phyloP scores from a whole-genome alignment of 345 rosid genomes.

The Cardamine chenopodiifolia region DNA sequence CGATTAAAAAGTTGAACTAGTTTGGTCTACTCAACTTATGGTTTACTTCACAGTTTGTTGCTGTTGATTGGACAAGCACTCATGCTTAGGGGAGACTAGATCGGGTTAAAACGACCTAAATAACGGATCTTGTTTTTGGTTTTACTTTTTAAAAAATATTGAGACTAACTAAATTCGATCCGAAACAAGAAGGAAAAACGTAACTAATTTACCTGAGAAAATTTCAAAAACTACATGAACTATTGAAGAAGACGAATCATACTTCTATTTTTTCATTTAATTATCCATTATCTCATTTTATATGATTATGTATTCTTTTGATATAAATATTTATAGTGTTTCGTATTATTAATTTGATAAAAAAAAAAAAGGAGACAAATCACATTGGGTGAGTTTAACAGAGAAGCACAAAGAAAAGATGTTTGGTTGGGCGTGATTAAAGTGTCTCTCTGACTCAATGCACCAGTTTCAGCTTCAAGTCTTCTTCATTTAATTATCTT shows the following conservation, averaged over 20 bases:
- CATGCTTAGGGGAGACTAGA: constrained; percentile 13
- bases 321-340: neutral
- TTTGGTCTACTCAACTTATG: constrained; percentile 37
- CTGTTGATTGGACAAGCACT: constrained; percentile 40
- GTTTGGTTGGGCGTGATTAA: constrained; percentile 46
- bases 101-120: neutral
- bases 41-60: constrained; percentile 36
- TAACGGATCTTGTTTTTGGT: neutral
- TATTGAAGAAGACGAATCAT: too few relatives aligned
- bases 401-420: constrained; percentile 30
- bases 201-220: neutral
- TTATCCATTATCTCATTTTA: too few relatives aligned
- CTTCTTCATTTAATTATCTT: constrained; percentile 31
- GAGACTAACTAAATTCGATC: neutral
- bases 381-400: constrained; percentile 26
- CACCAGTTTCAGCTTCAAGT: constrained; percentile 38
- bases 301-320: neutral
- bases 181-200: neutral
- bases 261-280: too few relatives aligned
- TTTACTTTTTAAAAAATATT: neutral
- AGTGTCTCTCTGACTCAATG: constrained; percentile 32
- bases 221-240: neutral
- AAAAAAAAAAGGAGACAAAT: constrained; percentile 18
- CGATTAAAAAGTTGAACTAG: constrained; percentile 26
- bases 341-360: neutral